A percentile compares a stretch with the other conserved stretches of the same genome.
Conservation (phyloP, 306 rosid species). For the Chamaecrista fasciculata region DNA sequence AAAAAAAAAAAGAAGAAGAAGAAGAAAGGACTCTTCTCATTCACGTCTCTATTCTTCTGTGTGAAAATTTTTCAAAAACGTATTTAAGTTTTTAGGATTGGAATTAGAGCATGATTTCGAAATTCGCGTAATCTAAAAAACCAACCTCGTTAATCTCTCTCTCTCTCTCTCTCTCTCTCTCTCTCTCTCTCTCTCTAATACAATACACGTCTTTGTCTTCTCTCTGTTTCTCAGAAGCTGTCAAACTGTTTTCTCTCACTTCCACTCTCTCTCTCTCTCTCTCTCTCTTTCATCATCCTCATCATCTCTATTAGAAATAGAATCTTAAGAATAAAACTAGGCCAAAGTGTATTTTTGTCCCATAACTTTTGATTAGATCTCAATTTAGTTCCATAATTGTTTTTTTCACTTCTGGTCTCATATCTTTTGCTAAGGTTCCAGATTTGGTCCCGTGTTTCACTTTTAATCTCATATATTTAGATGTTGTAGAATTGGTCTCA, state of each 20-base stretch:
- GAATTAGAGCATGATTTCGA: not conserved
- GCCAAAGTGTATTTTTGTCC: too few relatives aligned
- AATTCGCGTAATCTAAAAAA: not conserved
- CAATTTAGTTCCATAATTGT: too few relatives aligned
- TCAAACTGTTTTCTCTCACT: not conserved
- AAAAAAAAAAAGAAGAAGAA: slow-evolving; percentile 37
- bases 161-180: too few relatives aligned
- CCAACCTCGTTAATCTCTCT: not conserved
- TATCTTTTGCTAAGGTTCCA: too few relatives aligned
- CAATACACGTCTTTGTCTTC: not conserved
- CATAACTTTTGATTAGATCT: too few relatives aligned
- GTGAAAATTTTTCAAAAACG: not conserved
- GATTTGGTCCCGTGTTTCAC: too few relatives aligned
- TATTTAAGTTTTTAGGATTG: not conserved
- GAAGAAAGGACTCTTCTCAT: slow-evolving; percentile 21
- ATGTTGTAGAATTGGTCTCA: too few relatives aligned
- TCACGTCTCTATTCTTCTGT: slow-evolving; percentile 59
- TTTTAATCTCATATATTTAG: too few relatives aligned
- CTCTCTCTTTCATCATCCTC: not conserved
- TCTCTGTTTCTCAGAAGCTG: not conserved
- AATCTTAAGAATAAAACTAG: too few relatives aligned
- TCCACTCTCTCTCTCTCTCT: not conserved
- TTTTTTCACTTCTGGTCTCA: too few relatives aligned
- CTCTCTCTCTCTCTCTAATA: too few relatives aligned
- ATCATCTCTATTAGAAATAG: too few relatives aligned